Evolutionary conservation across 768 basidiomycete species (phyloP).

Genomic region (Termitomyces sp.): DNA sequence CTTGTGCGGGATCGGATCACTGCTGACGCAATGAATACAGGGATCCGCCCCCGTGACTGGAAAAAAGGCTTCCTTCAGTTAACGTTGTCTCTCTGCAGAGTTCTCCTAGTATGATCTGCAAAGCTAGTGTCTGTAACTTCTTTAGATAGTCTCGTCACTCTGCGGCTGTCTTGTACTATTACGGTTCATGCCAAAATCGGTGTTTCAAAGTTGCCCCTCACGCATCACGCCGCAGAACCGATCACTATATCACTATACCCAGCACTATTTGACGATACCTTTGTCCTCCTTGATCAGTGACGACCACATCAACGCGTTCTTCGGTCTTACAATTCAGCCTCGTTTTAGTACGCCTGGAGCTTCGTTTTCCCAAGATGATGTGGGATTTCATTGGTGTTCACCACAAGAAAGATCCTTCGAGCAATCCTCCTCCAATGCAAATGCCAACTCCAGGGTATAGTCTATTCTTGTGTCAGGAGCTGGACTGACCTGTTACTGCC

Average conservation of each 20-base stretch:
- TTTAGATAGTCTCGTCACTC: not conserved
- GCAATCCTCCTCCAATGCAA: constrained; percentile 14
- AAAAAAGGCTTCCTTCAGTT: too few relatives aligned
- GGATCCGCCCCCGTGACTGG: too few relatives aligned
- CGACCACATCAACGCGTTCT: not conserved
- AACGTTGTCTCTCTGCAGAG: not conserved
- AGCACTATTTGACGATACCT: not conserved
- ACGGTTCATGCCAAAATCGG: not conserved
- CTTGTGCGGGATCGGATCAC: too few relatives aligned
- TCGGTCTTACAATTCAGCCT: not conserved
- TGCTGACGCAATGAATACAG: not conserved
- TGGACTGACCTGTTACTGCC: not conserved
- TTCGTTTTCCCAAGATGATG: constrained; percentile 28
- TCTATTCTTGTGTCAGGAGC: not conserved
- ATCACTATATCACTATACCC: not conserved
- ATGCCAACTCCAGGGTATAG: constrained; percentile 23
- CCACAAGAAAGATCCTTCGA: constrained; percentile 12
- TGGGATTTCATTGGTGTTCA: constrained; percentile 28
- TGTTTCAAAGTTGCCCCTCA: not conserved
- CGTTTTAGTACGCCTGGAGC: not conserved
- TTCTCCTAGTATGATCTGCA: not conserved
- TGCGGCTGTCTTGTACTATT: not conserved
- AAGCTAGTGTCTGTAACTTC: not conserved
- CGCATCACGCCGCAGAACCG: not conserved
- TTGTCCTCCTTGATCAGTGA: not conserved